Conservation (phyloP, 352 stramenopile genomes). For the Globisporangium cederbergense region DNA sequence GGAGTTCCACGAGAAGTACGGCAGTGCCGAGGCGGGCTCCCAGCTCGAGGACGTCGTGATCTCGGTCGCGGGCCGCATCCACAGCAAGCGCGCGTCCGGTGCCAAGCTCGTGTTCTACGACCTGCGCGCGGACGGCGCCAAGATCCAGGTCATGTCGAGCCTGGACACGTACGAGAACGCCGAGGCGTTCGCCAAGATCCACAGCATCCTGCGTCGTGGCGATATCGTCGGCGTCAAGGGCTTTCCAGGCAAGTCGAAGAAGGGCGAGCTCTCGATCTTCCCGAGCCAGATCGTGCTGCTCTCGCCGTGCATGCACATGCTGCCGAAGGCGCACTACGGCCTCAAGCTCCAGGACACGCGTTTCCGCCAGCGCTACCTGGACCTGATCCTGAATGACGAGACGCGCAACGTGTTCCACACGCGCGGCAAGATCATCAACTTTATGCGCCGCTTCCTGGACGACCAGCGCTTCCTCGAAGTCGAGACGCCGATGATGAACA, state of each 20-base stretch:
- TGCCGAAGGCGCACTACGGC: slow-evolving; percentile 72
- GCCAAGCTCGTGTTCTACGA: slow-evolving; percentile 99
- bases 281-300: slow-evolving; percentile 75
- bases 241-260: slow-evolving; percentile 96
- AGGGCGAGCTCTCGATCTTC: slow-evolving; percentile 98
- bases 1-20: slow-evolving; percentile 92
- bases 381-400: slow-evolving; percentile 96
- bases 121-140: slow-evolving; percentile 91
- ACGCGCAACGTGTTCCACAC: slow-evolving; percentile 93
- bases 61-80: slow-evolving; percentile 93
- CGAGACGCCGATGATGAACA: slow-evolving; percentile 97
- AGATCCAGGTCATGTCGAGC: slow-evolving; percentile 97
- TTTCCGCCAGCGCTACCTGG: slow-evolving; percentile 94
- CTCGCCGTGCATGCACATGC: slow-evolving; percentile 84
- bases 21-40: slow-evolving; percentile 71
- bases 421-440: slow-evolving; percentile 92
- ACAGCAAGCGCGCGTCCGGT: slow-evolving; percentile 94
- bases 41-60: slow-evolving; percentile 80
- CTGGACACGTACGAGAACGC: slow-evolving; percentile 57
- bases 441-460: slow-evolving; percentile 93
- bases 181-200: slow-evolving; percentile 76
- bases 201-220: slow-evolving; percentile 90
- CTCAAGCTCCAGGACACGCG: slow-evolving; percentile 74
- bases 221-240: slow-evolving; percentile 97
- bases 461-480: slow-evolving; percentile 96